A percentile compares a stretch with the other conserved stretches of the same genome.
phyloP scores from a whole-genome alignment of 1,284 basidiomycete genomes.

The Microbotryomycetes sp. region DNA sequence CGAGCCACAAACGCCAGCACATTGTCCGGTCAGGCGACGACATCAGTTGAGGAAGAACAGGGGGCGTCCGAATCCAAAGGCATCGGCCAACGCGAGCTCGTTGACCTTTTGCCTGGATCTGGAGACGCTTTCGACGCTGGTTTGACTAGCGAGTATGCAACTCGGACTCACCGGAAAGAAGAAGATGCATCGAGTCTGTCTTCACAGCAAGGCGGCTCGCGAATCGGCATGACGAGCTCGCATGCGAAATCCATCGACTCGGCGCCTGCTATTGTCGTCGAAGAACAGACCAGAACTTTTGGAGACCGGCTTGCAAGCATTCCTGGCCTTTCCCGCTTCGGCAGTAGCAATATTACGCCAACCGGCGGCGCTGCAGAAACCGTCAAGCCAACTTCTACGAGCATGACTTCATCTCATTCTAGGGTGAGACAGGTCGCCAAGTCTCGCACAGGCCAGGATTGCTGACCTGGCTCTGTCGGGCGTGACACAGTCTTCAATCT shows the following conservation, averaged over 20 bases:
- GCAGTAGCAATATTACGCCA: neutral
- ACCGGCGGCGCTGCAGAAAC: neutral
- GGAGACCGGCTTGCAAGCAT: conserved; percentile 18
- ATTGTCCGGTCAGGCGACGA: neutral
- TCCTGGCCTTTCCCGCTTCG: conserved; percentile 12
- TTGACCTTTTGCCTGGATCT: neutral
- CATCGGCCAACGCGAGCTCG: neutral
- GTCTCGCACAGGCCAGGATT: neutral
- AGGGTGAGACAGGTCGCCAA: neutral
- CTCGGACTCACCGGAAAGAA: neutral
- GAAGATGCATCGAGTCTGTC: conserved; percentile 19
- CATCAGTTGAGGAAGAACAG: neutral
- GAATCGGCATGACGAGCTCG: no score
- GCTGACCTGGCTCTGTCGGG: neutral
- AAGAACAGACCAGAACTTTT: conserved; percentile 5
- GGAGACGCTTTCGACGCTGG: neutral
- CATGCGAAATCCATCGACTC: no score
- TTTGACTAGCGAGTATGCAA: neutral
- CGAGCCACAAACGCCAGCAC: neutral
- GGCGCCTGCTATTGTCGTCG: neutral
- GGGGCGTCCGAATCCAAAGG: neutral
- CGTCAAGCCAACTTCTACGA: neutral
- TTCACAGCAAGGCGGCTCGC: no score
- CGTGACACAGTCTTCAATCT: neutral
- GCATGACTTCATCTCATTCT: neutral